Evolutionary conservation across 2,329 filamentous ascomycete species (phyloP), one percentile per base, ranked within the genome.

Genomic region (Microdochium nivale): DNA sequence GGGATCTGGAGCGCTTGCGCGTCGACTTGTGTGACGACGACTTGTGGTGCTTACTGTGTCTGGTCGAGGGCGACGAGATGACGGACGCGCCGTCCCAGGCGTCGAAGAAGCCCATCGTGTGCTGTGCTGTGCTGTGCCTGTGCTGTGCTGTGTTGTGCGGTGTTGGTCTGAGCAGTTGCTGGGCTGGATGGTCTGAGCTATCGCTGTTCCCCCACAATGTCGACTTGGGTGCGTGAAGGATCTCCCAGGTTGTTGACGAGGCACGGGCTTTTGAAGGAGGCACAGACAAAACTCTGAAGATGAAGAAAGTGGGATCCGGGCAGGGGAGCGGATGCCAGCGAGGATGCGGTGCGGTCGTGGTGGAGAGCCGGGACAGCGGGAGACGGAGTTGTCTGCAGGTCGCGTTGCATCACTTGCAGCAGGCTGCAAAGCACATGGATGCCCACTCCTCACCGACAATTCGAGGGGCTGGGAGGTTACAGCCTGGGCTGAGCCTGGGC

Each of bases 391-490:
- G 16, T 11, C 19, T 44, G 19, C 5, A 19, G 23, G 3, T 19
- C 21, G 21, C 14, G 7, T 21, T 23, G 40, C 21, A 7, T 44
- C 3, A 44, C 40, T 4, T 44, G 40, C 40, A 44, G 40, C 40
- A 44, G 19, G 16, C 33, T 37, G 33, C 33, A 37, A n/a, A n/a
- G n/a, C n/a, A n/a, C n/a, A n/a, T n/a, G n/a, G 30, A 14, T 33
- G 8, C 14, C 35, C 13, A 21, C 23, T 24, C 23, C 40, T 64
- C 62, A 66, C 63, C 63, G 64, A 65, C 62, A 66, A 66, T 65
- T 65, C 52, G 54, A 63, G 64, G 62, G 64, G 64, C 64, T 66
- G 64, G 64, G 30, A 33, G 27, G n/a, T n/a, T n/a, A n/a, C n/a
- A n/a, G n/a, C n/a, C n/a, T n/a, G n/a, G n/a, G n/a, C n/a, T n/a